A percentile compares a stretch with the other conserved stretches of the same genome.
Conservation (phyloP, 768 basidiomycete genomes). For the Serpula lacrymans region DNA sequence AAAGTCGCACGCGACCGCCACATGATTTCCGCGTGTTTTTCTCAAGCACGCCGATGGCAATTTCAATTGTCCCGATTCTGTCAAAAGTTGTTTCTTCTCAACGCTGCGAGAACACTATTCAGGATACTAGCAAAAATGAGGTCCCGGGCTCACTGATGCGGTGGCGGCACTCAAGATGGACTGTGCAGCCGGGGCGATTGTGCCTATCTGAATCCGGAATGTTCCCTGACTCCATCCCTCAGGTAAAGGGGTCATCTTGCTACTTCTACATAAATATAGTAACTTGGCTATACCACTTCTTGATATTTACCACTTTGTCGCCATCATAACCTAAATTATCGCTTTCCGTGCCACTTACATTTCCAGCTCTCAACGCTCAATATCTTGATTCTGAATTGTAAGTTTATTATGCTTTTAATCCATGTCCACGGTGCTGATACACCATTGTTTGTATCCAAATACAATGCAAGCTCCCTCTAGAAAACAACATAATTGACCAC, state of each 20-base stretch:
- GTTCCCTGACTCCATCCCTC: constrained; percentile 1
- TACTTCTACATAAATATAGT: no score
- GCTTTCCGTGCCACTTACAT: no score
- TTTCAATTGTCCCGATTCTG: constrained; percentile 15
- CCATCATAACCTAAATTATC: no score
- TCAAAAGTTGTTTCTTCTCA: constrained; percentile 9
- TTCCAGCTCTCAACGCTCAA: no score
- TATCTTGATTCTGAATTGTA: no score
- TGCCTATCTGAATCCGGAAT: constrained; percentile 2
- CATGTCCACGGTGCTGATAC: no score
- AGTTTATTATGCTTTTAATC: no score
- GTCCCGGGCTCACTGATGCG: constrained; percentile 1
- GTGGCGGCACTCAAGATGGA: background rate
- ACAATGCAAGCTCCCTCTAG: no score
- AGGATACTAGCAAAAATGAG: background rate
- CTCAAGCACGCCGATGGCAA: constrained; percentile 12
- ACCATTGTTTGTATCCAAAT: no score
- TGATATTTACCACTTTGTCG: no score
- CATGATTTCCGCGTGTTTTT: constrained; percentile 12
- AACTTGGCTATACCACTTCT: no score
- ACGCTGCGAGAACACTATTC: constrained; percentile 5
- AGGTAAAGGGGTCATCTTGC: constrained; percentile 1
- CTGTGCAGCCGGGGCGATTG: background rate
- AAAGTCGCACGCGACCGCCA: background rate
- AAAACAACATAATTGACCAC: no score